phyloP scores from a whole-genome alignment of 225 moss, liverwort and hornwort species.

The Pleurozium schreberi region DNA sequence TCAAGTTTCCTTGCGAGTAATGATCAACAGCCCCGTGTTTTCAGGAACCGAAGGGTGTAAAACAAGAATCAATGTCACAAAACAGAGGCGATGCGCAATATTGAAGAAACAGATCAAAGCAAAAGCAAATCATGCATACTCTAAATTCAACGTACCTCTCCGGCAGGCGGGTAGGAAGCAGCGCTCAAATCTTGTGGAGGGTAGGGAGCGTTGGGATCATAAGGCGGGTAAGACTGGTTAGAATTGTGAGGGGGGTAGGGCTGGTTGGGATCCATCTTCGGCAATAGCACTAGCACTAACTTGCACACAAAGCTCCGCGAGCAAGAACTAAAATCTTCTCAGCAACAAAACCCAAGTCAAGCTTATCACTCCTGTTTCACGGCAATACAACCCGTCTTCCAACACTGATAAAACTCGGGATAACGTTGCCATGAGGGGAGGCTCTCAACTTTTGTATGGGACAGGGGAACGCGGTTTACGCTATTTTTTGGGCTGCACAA shows the following conservation, averaged over 20 bases:
- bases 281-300: neutral
- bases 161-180: neutral
- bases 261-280: slow-evolving; percentile 25
- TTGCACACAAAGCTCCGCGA: neutral
- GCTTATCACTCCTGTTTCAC: neutral
- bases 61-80: neutral
- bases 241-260: slow-evolving; percentile 1
- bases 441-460: neutral
- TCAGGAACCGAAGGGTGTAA: neutral
- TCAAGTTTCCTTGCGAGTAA: neutral
- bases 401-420: neutral
- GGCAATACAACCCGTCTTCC: neutral
- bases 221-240: slow-evolving; percentile 6
- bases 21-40: neutral
- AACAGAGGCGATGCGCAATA: neutral
- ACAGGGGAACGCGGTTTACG: neutral
- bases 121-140: neutral
- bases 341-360: neutral
- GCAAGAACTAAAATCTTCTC: neutral
- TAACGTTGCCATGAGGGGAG: neutral
- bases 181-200: neutral
- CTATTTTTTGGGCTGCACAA: neutral
- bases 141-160: neutral
- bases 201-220: neutral
- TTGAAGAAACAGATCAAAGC: neutral